Percentiles rank a stretch among this genome's conserved stretches.
phyloP scores from a whole-genome alignment of 1,139 yeast genomes.

The Sugiyamaella grinbergsii region DNA sequence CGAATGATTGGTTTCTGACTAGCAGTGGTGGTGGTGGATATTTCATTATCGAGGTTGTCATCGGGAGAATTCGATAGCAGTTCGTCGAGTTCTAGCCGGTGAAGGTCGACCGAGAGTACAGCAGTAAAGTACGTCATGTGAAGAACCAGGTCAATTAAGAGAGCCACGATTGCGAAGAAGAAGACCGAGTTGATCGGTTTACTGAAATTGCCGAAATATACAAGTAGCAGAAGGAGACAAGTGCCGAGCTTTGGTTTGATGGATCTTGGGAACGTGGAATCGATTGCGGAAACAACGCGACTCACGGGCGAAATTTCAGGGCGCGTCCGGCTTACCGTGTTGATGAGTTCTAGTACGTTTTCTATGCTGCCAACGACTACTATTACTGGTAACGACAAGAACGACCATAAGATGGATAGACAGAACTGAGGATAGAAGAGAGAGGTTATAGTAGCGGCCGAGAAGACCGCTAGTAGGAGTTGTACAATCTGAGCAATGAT shows the following conservation, averaged over 20 bases:
- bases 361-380: constrained; percentile 50
- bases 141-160: constrained; percentile 58
- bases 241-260: constrained; percentile 40
- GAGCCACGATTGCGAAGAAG: constrained; percentile 47
- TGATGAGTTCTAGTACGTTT: constrained; percentile 49
- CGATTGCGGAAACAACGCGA: constrained; percentile 44
- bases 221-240: constrained; percentile 34
- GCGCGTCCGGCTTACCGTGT: constrained; percentile 47
- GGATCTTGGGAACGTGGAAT: constrained; percentile 44
- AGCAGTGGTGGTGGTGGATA: not conserved
- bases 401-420: constrained; percentile 30
- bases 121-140: constrained; percentile 67
- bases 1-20: constrained; percentile 3
- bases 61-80: constrained; percentile 37
- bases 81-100: constrained; percentile 63
- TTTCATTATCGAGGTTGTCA: constrained; percentile 6
- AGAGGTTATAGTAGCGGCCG: constrained; percentile 56
- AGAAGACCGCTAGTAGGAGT: constrained; percentile 48
- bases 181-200: not conserved
- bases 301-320: constrained; percentile 47
- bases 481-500: constrained; percentile 63
- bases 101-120: constrained; percentile 65
- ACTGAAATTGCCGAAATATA: constrained; percentile 15
- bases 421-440: constrained; percentile 40
- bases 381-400: constrained; percentile 45